Conservation (phyloP, 306 rosid species). For the Ziziphus jujuba region DNA sequence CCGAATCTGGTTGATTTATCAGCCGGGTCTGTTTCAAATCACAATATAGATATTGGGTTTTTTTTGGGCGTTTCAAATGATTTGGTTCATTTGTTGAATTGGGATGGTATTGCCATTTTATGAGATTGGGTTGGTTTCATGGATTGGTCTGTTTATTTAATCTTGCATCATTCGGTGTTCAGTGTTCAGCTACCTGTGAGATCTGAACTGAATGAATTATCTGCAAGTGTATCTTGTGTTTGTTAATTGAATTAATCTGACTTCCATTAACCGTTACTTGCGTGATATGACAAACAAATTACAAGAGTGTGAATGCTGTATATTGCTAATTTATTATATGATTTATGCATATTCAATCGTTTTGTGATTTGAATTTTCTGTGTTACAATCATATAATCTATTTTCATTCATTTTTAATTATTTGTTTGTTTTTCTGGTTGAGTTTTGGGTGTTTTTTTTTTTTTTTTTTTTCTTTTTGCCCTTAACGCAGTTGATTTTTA, state of each 20-base stretch:
- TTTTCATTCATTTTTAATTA: too few species aligned
- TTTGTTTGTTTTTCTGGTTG: not conserved
- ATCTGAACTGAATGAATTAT: constrained; percentile 28
- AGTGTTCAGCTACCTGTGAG: not conserved
- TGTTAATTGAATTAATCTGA: constrained; percentile 17
- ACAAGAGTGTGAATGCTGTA: not conserved
- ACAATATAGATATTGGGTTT: not conserved
- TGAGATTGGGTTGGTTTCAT: not conserved
- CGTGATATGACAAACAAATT: not conserved
- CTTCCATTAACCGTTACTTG: constrained; percentile 15
- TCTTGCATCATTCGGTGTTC: constrained; percentile 4
- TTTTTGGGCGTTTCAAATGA: not conserved
- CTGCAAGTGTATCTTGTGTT: constrained; percentile 11
- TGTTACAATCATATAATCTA: too few species aligned
- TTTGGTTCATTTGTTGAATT: not conserved
- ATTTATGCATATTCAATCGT: not conserved
- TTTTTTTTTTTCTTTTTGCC: too few species aligned
- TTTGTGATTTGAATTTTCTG: constrained; percentile 5
- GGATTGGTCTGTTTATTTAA: constrained; percentile 4
- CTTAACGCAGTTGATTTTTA: not conserved
- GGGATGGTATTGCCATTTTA: not conserved
- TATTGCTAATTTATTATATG: not conserved
- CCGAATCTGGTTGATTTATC: constrained; percentile 4
- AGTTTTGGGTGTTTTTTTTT: not conserved
- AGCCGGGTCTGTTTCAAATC: not conserved